Conservation (phyloP, 2,329 filamentous ascomycete genomes). For the Pestalotiopsis sp. region DNA sequence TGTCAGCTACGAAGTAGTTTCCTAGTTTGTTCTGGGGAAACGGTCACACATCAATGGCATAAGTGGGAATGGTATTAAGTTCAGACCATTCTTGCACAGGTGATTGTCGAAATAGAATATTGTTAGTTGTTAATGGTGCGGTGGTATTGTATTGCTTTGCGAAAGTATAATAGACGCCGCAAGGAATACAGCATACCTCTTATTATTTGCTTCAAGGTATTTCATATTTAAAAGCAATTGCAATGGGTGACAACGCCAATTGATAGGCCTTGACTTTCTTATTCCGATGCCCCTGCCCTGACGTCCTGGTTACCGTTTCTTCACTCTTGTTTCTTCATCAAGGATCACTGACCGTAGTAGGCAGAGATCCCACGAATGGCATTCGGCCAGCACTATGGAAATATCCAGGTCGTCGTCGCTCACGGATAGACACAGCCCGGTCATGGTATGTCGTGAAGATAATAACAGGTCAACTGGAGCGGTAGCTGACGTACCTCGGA, state of each 20-base stretch:
- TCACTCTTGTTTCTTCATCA: background rate
- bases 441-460: too few relatives aligned
- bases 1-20: too few relatives aligned
- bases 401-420: background rate
- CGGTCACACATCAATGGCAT: too few relatives aligned
- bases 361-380: background rate
- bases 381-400: background rate
- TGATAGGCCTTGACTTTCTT: background rate
- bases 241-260: background rate
- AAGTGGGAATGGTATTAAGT: too few relatives aligned
- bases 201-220: background rate
- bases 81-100: too few relatives aligned
- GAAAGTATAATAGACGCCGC: background rate
- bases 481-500: too few relatives aligned
- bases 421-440: background rate
- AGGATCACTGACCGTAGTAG: background rate
- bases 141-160: background rate
- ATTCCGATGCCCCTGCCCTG: background rate
- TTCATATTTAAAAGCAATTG: background rate
- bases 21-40: too few relatives aligned
- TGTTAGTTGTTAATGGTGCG: background rate
- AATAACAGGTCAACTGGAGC: too few relatives aligned
- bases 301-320: background rate
- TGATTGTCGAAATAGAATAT: background rate
- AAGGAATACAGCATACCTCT: background rate